phyloP scores from a whole-genome alignment of 1,139 yeast species.

The Yamadazyma friedrichii region DNA sequence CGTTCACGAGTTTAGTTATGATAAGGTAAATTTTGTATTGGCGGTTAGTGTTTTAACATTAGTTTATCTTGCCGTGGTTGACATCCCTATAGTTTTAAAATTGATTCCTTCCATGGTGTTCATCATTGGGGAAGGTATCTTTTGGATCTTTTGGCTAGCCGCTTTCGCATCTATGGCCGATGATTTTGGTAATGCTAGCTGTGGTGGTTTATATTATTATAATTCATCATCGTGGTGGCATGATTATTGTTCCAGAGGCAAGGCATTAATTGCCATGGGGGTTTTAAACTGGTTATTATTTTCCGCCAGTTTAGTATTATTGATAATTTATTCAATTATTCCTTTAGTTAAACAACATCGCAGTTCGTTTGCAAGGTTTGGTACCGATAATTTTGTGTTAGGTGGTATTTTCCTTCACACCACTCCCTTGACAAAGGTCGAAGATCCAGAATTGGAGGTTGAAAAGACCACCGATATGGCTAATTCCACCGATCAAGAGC shows the following conservation, averaged over 20 bases:
- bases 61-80: constrained; percentile 18
- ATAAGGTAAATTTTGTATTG: constrained; percentile 20
- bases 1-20: constrained; percentile 12
- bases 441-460: constrained; percentile 4
- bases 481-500: constrained; percentile 1
- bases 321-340: constrained; percentile 20
- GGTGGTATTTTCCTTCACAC: constrained; percentile 6
- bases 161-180: constrained; percentile 26
- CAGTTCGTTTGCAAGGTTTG: not conserved
- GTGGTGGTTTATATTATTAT: constrained; percentile 13
- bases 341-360: constrained; percentile 17
- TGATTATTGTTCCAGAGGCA: constrained; percentile 22
- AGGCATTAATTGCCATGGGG: constrained; percentile 30
- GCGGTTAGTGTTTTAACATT: constrained; percentile 23
- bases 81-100: constrained; percentile 11
- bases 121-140: constrained; percentile 21
- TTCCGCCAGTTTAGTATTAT: constrained; percentile 20
- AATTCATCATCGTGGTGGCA: not conserved
- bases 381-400: constrained; percentile 1
- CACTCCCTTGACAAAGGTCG: not conserved
- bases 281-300: constrained; percentile 30
- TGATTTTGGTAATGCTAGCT: constrained; percentile 21
- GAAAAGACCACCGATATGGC: constrained; percentile 3
- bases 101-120: constrained; percentile 17
- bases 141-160: constrained; percentile 26